Evolutionary conservation across 2,329 filamentous ascomycete genomes (phyloP).

Genomic region (Venturia carpophila): DNA sequence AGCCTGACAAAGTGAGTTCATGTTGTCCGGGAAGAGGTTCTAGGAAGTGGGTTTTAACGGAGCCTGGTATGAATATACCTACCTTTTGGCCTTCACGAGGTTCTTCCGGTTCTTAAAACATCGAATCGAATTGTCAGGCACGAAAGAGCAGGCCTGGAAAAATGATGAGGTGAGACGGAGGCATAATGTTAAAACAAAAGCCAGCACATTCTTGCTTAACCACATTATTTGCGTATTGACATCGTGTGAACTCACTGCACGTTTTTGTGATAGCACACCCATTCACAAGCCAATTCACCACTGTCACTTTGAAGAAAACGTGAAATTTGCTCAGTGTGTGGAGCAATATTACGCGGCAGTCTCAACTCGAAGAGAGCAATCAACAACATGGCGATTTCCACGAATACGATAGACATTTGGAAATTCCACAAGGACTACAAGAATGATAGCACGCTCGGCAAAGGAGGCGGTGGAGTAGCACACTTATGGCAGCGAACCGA

Average conservation of each 20-base stretch:
- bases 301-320: neutral
- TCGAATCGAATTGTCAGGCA: too few relatives aligned
- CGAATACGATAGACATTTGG: neutral
- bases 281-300: neutral
- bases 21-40: too few relatives aligned
- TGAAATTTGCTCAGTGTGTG: neutral
- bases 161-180: too few relatives aligned
- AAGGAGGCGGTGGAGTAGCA: neutral
- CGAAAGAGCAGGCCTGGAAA: too few relatives aligned
- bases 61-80: too few relatives aligned
- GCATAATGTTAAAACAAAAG: neutral
- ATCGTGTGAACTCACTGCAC: neutral
- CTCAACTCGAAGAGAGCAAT: neutral
- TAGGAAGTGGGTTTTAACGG: too few relatives aligned
- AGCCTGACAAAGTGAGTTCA: too few relatives aligned
- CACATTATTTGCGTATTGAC: neutral
- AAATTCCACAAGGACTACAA: constrained; percentile 7
- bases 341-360: neutral
- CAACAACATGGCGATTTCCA: neutral
- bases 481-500: constrained; percentile 5
- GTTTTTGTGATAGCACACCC: neutral
- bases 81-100: too few relatives aligned
- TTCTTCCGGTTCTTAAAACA: too few relatives aligned
- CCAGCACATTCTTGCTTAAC: neutral
- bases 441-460: neutral